Percentiles rank a stretch among this genome's conserved stretches.
phyloP scores from a whole-genome alignment of 352 stramenopile species.

The Elongisporangium anandrum region DNA sequence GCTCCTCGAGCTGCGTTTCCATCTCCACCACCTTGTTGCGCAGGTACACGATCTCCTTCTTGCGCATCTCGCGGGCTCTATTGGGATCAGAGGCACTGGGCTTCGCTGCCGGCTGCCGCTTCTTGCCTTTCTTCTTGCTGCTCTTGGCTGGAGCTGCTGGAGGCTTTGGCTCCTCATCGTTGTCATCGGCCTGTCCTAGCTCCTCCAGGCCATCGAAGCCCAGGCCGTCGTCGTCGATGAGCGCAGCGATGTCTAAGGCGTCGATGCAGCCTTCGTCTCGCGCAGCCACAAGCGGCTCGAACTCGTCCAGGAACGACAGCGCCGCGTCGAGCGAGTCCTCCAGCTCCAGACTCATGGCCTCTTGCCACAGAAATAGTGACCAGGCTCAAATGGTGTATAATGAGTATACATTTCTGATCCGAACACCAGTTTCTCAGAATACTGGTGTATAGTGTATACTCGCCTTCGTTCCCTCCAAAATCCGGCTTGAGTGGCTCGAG shows the following conservation, averaged over 20 bases:
- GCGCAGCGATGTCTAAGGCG: too few relatives aligned
- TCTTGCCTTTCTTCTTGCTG: background rate
- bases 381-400: background rate
- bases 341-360: background rate
- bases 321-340: constrained; percentile 13
- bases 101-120: constrained; percentile 2
- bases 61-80: constrained; percentile 23
- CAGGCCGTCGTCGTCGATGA: too few relatives aligned
- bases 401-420: background rate
- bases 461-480: too few relatives aligned
- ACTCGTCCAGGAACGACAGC: constrained; percentile 30
- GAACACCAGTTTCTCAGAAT: too few relatives aligned
- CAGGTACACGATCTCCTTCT: constrained; percentile 37
- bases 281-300: background rate
- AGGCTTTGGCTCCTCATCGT: background rate
- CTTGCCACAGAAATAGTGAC: background rate
- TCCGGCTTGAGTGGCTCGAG: too few relatives aligned
- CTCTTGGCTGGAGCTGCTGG: too few relatives aligned
- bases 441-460: too few relatives aligned
- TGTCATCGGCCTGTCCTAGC: background rate
- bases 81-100: constrained; percentile 32
- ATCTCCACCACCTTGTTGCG: constrained; percentile 36
- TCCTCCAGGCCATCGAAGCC: background rate
- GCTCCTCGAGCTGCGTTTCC: constrained; percentile 23
- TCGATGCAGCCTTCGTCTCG: background rate